These are phyloP conservation scores for Solanum sitiens DNA, from an alignment of 257 asterid species.

Conservation along the genomic window DNA sequence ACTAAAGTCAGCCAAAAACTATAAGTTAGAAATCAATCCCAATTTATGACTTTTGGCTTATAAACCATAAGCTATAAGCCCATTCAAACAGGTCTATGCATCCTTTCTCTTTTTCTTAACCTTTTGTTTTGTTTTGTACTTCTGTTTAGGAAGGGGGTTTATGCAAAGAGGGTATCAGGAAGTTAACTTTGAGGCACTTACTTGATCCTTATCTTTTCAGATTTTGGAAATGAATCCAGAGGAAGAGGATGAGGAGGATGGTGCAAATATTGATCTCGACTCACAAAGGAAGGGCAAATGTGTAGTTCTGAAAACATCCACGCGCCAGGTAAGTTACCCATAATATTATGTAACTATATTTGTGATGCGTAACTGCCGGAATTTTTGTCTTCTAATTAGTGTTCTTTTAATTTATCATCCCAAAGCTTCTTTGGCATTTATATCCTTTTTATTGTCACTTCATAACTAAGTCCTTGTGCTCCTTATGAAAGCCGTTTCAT, in stretches of 20 bases:
- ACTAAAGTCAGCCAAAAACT: not conserved
- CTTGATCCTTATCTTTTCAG: constrained; percentile 14
- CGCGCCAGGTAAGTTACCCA: constrained; percentile 66
- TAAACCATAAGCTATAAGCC: not conserved
- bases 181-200: not conserved
- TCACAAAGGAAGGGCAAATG: constrained; percentile 97
- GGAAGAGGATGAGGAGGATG: constrained; percentile 98
- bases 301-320: constrained; percentile 89
- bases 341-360: not conserved
- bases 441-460: not conserved
- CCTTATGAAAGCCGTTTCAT: not conserved
- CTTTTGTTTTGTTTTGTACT: not conserved
- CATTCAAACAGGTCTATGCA: not conserved
- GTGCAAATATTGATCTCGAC: constrained; percentile 94
- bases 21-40: not conserved
- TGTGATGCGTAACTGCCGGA: not conserved
- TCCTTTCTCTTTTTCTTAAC: not conserved
- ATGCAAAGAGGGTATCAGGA: not conserved
- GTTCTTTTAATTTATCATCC: not conserved
- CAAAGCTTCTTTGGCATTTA: not conserved
- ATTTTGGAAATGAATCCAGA: constrained; percentile 98
- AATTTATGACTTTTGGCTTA: not conserved
- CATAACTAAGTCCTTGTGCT: not conserved
- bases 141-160: not conserved
- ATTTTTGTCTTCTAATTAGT: not conserved